phyloP scores from a whole-genome alignment of 2,329 filamentous ascomycete species.

The Fusarium nodosum region DNA sequence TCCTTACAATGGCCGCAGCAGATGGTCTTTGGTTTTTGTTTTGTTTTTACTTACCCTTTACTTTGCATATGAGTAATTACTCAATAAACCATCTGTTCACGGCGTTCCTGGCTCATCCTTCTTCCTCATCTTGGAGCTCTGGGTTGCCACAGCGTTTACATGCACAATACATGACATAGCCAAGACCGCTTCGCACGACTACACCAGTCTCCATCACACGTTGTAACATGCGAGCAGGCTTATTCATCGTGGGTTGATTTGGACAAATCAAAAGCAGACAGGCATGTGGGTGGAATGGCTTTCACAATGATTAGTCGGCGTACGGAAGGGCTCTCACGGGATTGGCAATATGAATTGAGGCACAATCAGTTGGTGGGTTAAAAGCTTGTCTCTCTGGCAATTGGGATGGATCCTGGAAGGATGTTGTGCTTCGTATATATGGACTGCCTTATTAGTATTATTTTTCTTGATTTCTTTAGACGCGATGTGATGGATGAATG shows the following conservation, averaged over 20 bases:
- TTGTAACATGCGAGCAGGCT: constrained; percentile 1
- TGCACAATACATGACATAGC: constrained; percentile 20
- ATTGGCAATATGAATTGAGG: constrained; percentile 19
- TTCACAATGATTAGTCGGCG: constrained; percentile 32
- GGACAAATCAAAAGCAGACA: constrained; percentile 40
- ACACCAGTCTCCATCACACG: constrained; percentile 1
- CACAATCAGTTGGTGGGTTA: not conserved
- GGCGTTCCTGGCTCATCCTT: constrained; percentile 36
- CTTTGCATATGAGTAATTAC: constrained; percentile 22
- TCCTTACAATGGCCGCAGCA: constrained; percentile 13
- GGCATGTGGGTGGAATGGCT: constrained; percentile 35
- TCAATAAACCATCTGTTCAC: constrained; percentile 26
- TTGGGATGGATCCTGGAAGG: not conserved
- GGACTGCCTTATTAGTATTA: constrained; percentile 7
- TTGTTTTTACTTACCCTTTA: constrained; percentile 9
- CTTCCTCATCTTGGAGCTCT: constrained; percentile 18
- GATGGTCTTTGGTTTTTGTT: constrained; percentile 37
- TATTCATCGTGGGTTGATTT: constrained; percentile 26
- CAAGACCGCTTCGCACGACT: constrained; percentile 7
- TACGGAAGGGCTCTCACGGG: constrained; percentile 33
- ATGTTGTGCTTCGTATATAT: constrained; percentile 31
- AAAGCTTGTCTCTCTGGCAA: not conserved
- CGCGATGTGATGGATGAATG: constrained; percentile 16
- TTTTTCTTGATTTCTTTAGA: constrained; percentile 10
- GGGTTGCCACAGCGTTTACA: constrained; percentile 16